A percentile compares a stretch with the other conserved stretches of the same genome.
These are phyloP conservation scores for Malassezia equina DNA, from an alignment of 1,284 basidiomycete genomes.

Conservation along the genomic window DNA sequence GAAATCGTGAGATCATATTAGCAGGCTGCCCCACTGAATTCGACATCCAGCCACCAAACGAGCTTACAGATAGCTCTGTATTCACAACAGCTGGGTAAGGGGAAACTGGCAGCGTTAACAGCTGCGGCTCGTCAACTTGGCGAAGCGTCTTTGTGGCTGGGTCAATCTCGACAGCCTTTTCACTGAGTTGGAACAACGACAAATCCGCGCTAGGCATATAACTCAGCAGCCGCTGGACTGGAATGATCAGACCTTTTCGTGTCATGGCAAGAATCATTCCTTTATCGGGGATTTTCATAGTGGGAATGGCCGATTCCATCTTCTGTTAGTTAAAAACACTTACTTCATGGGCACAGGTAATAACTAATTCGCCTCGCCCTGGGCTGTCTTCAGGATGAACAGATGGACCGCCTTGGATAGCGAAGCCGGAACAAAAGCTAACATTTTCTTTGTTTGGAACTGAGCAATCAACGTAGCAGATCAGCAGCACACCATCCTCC, in stretches of 20 bases:
- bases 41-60: constrained; percentile 52
- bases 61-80: constrained; percentile 55
- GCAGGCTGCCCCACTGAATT: neutral
- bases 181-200: constrained; percentile 44
- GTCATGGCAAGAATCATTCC: constrained; percentile 47
- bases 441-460: constrained; percentile 52
- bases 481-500: constrained; percentile 53
- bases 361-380: constrained; percentile 50
- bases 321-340: neutral
- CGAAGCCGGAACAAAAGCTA: constrained; percentile 59
- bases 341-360: constrained; percentile 62
- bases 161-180: constrained; percentile 22
- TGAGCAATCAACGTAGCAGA: constrained; percentile 55
- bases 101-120: constrained; percentile 57
- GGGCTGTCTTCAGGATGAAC: constrained; percentile 28
- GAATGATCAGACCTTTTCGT: constrained; percentile 49
- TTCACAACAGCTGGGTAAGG: constrained; percentile 58
- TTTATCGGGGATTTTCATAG: neutral
- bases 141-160: neutral
- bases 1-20: neutral
- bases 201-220: constrained; percentile 59
- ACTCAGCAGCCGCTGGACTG: constrained; percentile 54
- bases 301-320: constrained; percentile 1
- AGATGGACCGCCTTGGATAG: constrained; percentile 48
- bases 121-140: constrained; percentile 25